phyloP scores from a whole-genome alignment of 495 filamentous ascomycete genomes.

The Hypoxylon cercidicola region DNA sequence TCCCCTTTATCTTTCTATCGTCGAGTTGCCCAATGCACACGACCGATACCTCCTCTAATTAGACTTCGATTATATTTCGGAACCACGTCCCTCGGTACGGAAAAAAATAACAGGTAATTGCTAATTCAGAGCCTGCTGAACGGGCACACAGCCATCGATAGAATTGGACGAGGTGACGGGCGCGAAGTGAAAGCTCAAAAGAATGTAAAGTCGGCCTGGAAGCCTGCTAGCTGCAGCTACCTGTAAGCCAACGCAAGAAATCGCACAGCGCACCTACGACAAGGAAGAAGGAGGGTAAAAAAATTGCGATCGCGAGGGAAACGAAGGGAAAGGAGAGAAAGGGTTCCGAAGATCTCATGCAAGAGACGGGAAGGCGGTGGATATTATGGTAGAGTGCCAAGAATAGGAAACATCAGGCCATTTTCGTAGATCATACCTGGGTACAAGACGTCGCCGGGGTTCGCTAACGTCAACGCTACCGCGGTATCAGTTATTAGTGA shows the following conservation, averaged over 20 bases:
- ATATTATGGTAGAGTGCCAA: constrained; percentile 55
- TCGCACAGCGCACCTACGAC: constrained; percentile 50
- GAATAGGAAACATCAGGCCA: constrained; percentile 56
- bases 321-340: constrained; percentile 40
- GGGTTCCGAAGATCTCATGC: constrained; percentile 49
- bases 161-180: constrained; percentile 36
- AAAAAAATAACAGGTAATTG: constrained; percentile 19
- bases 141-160: constrained; percentile 49
- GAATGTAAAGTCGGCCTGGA: constrained; percentile 50
- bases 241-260: constrained; percentile 58
- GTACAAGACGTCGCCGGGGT: constrained; percentile 58
- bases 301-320: constrained; percentile 41
- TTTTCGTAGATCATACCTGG: constrained; percentile 63
- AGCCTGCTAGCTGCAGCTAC: constrained; percentile 57
- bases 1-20: constrained; percentile 1
- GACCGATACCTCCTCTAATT: constrained; percentile 41
- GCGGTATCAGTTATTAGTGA: constrained; percentile 36
- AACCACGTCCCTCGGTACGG: constrained; percentile 26
- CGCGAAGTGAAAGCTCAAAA: constrained; percentile 46
- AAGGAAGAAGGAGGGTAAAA: constrained; percentile 41
- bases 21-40: constrained; percentile 29
- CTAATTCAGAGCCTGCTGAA: constrained; percentile 70
- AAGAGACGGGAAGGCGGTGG: constrained; percentile 58
- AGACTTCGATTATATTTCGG: constrained; percentile 37
- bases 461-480: constrained; percentile 45